A percentile compares a stretch with the other conserved stretches of the same genome.
Evolutionary conservation across 257 asterid genomes (phyloP).

Genomic region (Nemophila menziesii): DNA sequence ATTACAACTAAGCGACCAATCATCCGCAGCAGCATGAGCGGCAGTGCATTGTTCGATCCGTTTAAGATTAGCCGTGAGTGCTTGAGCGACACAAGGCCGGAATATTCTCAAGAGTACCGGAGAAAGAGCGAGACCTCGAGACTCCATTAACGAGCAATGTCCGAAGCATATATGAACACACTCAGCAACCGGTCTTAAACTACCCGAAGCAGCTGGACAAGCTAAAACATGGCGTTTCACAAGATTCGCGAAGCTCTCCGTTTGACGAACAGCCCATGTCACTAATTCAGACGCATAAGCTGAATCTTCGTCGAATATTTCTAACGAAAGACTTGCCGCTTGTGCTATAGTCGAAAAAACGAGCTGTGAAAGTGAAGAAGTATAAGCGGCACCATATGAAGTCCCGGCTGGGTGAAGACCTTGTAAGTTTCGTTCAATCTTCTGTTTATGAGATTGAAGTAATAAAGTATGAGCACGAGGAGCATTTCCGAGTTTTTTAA

Average conservation of each 20-base stretch:
- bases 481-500: conserved; percentile 73
- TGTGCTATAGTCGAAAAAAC: conserved; percentile 79
- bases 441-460: conserved; percentile 60
- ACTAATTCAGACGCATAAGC: conserved; percentile 81
- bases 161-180: conserved; percentile 69
- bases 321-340: conserved; percentile 63
- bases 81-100: conserved; percentile 70
- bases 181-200: conserved; percentile 70
- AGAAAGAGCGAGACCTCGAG: conserved; percentile 75
- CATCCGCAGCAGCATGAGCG: conserved; percentile 81
- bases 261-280: conserved; percentile 67
- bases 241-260: conserved; percentile 45
- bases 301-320: conserved; percentile 76
- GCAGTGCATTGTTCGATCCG: conserved; percentile 65
- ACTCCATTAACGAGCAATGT: conserved; percentile 65
- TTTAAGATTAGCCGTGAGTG: conserved; percentile 49
- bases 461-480: conserved; percentile 77
- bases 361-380: conserved; percentile 67
- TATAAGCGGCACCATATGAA: conserved; percentile 53
- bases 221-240: conserved; percentile 58
- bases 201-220: conserved; percentile 78
- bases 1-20: conserved; percentile 57
- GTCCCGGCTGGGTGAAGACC: conserved; percentile 41
- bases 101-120: conserved; percentile 59
- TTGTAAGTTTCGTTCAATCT: conserved; percentile 40